Percentiles rank a stretch among this genome's conserved stretches.
Evolutionary conservation across 2,329 filamentous ascomycete species (phyloP).

Genomic region (Teratosphaeria gauchensis): DNA sequence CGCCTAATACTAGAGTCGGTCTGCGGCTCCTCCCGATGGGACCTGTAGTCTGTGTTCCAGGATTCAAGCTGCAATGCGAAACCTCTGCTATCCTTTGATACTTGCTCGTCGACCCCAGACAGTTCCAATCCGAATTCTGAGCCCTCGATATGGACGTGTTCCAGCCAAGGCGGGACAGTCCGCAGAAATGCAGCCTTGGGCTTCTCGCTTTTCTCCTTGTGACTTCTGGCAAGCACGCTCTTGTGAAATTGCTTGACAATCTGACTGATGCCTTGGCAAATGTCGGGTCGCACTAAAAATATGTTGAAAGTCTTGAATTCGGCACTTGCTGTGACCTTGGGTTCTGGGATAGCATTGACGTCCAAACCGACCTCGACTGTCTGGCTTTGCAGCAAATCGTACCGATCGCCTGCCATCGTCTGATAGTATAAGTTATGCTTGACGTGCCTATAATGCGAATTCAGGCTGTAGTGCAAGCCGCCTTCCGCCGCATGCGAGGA

Average conservation of each 20-base stretch:
- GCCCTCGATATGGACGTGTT: slow-evolving; percentile 74
- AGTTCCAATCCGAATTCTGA: slow-evolving; percentile 85
- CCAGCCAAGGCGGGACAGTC: slow-evolving; percentile 70
- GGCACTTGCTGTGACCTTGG: slow-evolving; percentile 70
- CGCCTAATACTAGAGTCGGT: slow-evolving; percentile 49
- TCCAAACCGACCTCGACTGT: slow-evolving; percentile 79
- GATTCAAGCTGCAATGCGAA: slow-evolving; percentile 78
- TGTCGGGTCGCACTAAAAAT: slow-evolving; percentile 84
- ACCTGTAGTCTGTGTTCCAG: slow-evolving; percentile 81
- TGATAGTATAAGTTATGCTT: slow-evolving; percentile 92
- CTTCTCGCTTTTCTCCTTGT: slow-evolving; percentile 27
- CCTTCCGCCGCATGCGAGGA: slow-evolving; percentile 85
- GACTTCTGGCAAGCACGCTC: slow-evolving; percentile 47
- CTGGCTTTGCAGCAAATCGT: slow-evolving; percentile 81
- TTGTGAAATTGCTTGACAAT: slow-evolving; percentile 76
- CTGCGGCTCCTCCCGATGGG: slow-evolving; percentile 51
- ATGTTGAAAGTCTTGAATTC: slow-evolving; percentile 79
- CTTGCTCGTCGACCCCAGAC: slow-evolving; percentile 74
- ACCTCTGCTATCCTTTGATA: slow-evolving; percentile 73
- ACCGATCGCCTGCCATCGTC: slow-evolving; percentile 68
- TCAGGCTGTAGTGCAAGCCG: slow-evolving; percentile 77
- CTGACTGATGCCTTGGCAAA: slow-evolving; percentile 82
- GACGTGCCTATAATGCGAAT: slow-evolving; percentile 70
- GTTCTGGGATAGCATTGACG: slow-evolving; percentile 73
- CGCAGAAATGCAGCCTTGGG: slow-evolving; percentile 61